phyloP scores from a whole-genome alignment of 73 alveolate species.

The Loxodes magnus region DNA sequence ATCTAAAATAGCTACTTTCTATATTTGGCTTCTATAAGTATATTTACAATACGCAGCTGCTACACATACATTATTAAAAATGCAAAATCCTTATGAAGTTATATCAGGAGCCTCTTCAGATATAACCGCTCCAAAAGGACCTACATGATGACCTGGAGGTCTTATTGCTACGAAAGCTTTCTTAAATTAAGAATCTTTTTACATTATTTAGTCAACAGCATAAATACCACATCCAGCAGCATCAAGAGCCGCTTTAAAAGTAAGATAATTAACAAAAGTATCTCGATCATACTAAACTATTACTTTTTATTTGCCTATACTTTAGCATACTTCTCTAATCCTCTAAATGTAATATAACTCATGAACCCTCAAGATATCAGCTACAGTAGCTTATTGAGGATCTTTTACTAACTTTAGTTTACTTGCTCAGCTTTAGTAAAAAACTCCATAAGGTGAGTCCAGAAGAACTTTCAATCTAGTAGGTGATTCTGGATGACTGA shows the following conservation, averaged over 20 bases:
- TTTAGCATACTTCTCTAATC: not conserved
- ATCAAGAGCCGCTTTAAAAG: conserved; percentile 47
- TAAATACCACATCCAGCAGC: conserved; percentile 89
- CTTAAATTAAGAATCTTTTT: conserved; percentile 36
- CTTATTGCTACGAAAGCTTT: conserved; percentile 90
- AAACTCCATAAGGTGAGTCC: conserved; percentile 22
- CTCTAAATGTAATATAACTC: conserved; percentile 21
- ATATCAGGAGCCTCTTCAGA: conserved; percentile 13
- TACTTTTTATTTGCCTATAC: not conserved
- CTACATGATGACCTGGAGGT: conserved; percentile 96
- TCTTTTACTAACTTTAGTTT: not conserved
- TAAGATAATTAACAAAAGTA: conserved; percentile 20
- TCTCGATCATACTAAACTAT: conserved; percentile 29
- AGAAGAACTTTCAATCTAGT: conserved; percentile 35
- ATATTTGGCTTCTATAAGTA: conserved; percentile 33
- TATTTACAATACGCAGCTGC: conserved; percentile 81
- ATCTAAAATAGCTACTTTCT: conserved; percentile 89
- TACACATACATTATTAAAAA: conserved; percentile 82
- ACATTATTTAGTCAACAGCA: conserved; percentile 73
- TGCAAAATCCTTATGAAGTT: conserved; percentile 87
- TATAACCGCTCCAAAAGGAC: conserved; percentile 66
- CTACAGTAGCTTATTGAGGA: conserved; percentile 5
- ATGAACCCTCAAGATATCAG: conserved; percentile 36
- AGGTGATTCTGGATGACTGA: no score
- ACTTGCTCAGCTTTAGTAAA: conserved; percentile 3